phyloP scores from a whole-genome alignment of 495 filamentous ascomycete species.

The Cenococcum geophilum region DNA sequence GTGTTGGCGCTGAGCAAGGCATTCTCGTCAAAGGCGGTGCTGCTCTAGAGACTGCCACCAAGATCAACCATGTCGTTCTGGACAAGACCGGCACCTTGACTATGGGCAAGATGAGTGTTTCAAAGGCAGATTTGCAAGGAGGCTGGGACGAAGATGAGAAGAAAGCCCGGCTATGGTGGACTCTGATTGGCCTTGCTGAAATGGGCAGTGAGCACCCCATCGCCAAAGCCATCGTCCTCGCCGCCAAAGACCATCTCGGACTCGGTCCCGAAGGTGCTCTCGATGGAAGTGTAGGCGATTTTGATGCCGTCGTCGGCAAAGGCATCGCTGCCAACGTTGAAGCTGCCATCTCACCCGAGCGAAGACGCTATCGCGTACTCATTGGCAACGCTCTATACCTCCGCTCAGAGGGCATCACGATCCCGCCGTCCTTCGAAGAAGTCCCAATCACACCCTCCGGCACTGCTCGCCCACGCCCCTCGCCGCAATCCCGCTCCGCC shows the following conservation, averaged over 20 bases:
- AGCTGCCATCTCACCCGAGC: constrained; percentile 59
- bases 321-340: constrained; percentile 80
- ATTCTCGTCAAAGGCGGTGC: constrained; percentile 96
- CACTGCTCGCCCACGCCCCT: constrained; percentile 35
- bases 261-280: constrained; percentile 65
- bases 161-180: constrained; percentile 82
- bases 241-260: constrained; percentile 67
- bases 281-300: constrained; percentile 77
- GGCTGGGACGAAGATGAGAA: constrained; percentile 64
- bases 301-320: constrained; percentile 75
- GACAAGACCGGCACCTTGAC: constrained; percentile 98
- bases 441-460: constrained; percentile 29
- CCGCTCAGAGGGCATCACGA: constrained; percentile 54
- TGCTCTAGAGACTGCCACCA: constrained; percentile 86
- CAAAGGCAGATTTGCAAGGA: constrained; percentile 56
- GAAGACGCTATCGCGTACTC: constrained; percentile 66
- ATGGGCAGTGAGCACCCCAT: constrained; percentile 94
- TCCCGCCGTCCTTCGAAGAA: constrained; percentile 55
- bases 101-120: constrained; percentile 88
- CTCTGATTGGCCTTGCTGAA: constrained; percentile 85
- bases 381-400: constrained; percentile 80
- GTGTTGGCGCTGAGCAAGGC: constrained; percentile 91
- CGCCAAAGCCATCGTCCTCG: constrained; percentile 70
- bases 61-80: constrained; percentile 89
- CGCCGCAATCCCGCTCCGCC: constrained; percentile 37